Evolutionary conservation across 768 basidiomycete genomes (phyloP), one percentile per base, ranked within the genome.

Genomic region (Kwoniella bestiolae): DNA sequence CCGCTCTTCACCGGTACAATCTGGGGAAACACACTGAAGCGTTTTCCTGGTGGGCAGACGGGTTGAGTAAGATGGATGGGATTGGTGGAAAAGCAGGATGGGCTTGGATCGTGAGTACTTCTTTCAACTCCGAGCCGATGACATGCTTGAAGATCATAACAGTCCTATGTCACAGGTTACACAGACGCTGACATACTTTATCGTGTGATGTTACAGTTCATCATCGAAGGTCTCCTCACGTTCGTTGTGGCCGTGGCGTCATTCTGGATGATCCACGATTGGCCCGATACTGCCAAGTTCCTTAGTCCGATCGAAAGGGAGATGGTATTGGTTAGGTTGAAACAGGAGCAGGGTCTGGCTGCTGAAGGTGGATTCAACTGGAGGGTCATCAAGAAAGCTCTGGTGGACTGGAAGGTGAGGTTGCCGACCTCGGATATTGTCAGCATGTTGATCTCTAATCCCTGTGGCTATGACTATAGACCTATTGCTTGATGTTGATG

Each of bases 271-370:
- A 82, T 85, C 35, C 83, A 84, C 49, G 86, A 87, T 73, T 86
- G 84, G 78, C 86, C 86, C 0, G 85, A 85, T 53, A 66, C 71
- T 29, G 83, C 84, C 2, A 69, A 64, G 28, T 86, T 85, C 83
- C 81, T 87, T 21, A 83, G 82, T 0, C 77, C 79, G 6, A 74
- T 79, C 14, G 85, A 87, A 72, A 78, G 82, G 41, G 82, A 77
- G 29, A 74, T 83, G 29, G 84, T 85, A 12, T 67, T 82, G 9
- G 65, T 67, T 12, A 81, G 85, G 41, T 79, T 83, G 34, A 73
- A 68, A 26, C 63, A 74, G 57, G 82, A 83, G 31, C 80, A 82
- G 56, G 84, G 83, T 51, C 76, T 83, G 4, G 80, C 82, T 5
- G 74, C 76, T 34, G 81, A 78, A 35, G 80, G 82, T 29, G 79